These are phyloP conservation scores for Vicia sativa DNA, from an alignment of 306 rosid species.

Conservation along the genomic window DNA sequence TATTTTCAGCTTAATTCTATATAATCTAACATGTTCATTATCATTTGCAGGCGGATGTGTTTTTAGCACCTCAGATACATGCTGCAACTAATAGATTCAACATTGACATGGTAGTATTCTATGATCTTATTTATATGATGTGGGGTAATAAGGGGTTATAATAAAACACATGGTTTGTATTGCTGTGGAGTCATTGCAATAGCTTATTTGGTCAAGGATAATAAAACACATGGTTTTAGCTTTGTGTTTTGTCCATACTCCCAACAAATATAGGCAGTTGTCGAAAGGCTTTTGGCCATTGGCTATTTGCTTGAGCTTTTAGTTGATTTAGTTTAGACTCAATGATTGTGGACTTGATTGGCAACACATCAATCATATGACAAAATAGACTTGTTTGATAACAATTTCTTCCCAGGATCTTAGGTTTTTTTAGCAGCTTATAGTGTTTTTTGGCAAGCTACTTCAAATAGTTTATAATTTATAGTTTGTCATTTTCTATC, in stretches of 20 bases:
- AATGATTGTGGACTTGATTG: slow-evolving; percentile 1
- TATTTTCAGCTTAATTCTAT: slow-evolving; percentile 5
- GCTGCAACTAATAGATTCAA: slow-evolving; percentile 48
- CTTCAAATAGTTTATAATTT: no score
- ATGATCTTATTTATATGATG: neutral
- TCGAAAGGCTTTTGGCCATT: neutral
- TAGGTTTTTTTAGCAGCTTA: no score
- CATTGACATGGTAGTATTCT: slow-evolving; percentile 62
- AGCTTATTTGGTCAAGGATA: no score
- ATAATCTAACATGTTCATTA: slow-evolving; percentile 33
- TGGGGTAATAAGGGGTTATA: neutral
- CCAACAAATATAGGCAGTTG: neutral
- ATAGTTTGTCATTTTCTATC: no score
- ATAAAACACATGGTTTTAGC: no score
- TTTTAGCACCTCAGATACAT: slow-evolving; percentile 80
- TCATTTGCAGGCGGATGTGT: slow-evolving; percentile 87
- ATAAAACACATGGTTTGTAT: neutral
- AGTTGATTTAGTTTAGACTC: no score
- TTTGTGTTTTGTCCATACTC: neutral
- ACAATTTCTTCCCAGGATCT: no score
- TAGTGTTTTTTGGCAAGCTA: no score
- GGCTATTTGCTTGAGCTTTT: slow-evolving; percentile 21
- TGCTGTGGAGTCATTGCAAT: neutral
- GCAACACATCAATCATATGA: no score
- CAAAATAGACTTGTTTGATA: no score